phyloP scores from a whole-genome alignment of 768 basidiomycete genomes.

The Lyophyllum semitale region DNA sequence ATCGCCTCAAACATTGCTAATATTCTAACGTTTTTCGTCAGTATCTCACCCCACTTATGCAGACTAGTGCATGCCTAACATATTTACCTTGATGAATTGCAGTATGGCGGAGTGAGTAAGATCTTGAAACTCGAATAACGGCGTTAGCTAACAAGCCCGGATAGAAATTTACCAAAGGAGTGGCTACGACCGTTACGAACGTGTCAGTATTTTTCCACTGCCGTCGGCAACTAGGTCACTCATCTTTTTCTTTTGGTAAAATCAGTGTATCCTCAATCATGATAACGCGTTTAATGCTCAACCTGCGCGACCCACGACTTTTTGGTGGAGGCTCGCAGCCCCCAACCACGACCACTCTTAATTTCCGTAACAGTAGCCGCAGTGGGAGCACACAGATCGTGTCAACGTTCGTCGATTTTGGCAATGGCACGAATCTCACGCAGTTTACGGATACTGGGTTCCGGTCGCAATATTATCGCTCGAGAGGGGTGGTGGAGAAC shows the following conservation, averaged over 20 bases:
- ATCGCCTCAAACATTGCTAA: slow-evolving; percentile 35
- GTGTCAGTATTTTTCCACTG: slow-evolving; percentile 23
- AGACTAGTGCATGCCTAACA: neutral
- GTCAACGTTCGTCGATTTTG: slow-evolving; percentile 5
- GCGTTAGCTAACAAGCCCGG: neutral
- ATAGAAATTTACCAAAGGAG: slow-evolving; percentile 33
- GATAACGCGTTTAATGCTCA: slow-evolving; percentile 42
- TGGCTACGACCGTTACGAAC: slow-evolving; percentile 35
- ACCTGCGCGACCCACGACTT: slow-evolving; percentile 35
- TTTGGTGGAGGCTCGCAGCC: neutral
- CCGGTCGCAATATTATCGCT: neutral
- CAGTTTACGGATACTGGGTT: neutral
- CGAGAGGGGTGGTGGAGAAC: neutral
- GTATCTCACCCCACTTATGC: slow-evolving; percentile 2
- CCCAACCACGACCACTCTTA: neutral
- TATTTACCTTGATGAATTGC: neutral
- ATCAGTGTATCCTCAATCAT: slow-evolving; percentile 36
- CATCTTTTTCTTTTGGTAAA: neutral
- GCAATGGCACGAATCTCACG: slow-evolving; percentile 1
- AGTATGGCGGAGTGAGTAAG: slow-evolving; percentile 35
- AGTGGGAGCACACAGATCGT: neutral
- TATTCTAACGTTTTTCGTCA: slow-evolving; percentile 39
- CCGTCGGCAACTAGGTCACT: neutral
- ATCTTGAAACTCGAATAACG: neutral
- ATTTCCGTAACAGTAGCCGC: neutral